A percentile compares a stretch with the other conserved stretches of the same genome.
Evolutionary conservation across 2,329 filamentous ascomycete species (phyloP).

Genomic region (Alternaria triticina): DNA sequence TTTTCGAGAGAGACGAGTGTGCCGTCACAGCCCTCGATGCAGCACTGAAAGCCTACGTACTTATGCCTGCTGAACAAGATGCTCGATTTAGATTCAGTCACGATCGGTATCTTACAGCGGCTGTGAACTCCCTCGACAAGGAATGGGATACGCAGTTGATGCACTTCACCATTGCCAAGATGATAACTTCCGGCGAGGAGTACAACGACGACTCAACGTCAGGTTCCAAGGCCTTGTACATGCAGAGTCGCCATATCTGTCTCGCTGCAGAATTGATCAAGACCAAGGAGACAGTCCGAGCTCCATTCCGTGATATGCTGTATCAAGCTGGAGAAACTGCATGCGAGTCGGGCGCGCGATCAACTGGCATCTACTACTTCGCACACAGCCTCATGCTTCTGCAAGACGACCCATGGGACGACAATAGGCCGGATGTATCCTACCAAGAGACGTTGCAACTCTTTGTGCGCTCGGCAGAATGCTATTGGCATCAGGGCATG

Average conservation of each 20-base stretch:
- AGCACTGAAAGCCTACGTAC: conserved; percentile 78
- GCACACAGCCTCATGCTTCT: conserved; percentile 77
- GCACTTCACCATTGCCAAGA: conserved; percentile 88
- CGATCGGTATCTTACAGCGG: conserved; percentile 82
- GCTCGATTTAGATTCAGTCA: conserved; percentile 87
- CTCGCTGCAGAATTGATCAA: conserved; percentile 78
- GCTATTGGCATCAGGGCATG: conserved; percentile 79
- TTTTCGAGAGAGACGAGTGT: conserved; percentile 67
- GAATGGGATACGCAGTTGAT: conserved; percentile 64
- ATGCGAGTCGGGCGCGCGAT: conserved; percentile 80
- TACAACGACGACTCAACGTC: conserved; percentile 62
- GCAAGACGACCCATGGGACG: conserved; percentile 79
- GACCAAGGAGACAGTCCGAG: conserved; percentile 63
- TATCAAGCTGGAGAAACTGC: conserved; percentile 80
- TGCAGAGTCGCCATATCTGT: conserved; percentile 81
- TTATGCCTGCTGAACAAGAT: conserved; percentile 82
- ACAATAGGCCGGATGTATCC: conserved; percentile 71
- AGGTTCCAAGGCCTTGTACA: conserved; percentile 64
- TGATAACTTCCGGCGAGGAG: conserved; percentile 73
- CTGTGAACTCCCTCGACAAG: conserved; percentile 65
- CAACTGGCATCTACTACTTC: conserved; percentile 84
- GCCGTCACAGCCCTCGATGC: conserved; percentile 80
- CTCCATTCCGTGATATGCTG: conserved; percentile 75
- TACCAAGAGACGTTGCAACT: conserved; percentile 81
- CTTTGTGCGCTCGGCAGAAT: conserved; percentile 80